Base-by-base conservation (phyloP, 2,329 filamentous ascomycete genomes). In the Raffaelea ambrosiae region DNA sequence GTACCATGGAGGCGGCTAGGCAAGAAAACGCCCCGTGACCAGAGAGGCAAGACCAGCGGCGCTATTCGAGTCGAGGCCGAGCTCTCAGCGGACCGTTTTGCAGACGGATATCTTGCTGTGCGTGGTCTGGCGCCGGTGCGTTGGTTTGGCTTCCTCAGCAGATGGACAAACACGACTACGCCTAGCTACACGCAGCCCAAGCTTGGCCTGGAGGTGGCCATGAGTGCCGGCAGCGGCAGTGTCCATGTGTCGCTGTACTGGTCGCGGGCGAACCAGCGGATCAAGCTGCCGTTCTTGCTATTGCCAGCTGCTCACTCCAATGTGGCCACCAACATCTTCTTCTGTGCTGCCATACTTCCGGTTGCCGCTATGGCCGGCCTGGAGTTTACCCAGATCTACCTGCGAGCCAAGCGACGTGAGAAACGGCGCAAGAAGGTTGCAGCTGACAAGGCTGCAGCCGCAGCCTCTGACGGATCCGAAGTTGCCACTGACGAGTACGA, bases 221-320 rank as follows among this genome's bases (percentile, higher is more conserved):
- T 73, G 33, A 66, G 65, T 44, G 48, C 46, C 10, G 49, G 52
- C 29, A 59, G 60, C 3, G 62, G 62, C 51, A 66, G 62, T 48
- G 53, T 73, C n/a, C 65, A 72, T 48, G 49, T 73, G 40, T 72
- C 69, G 10, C 57, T 71, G 2, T 71, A 73, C 59, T 72, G 69
- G 68, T 70, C 71, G 2, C 65, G 68, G 1, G 63, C 70, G 22
- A 64, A 63, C 22, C 70, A 72, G 54, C 64, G 68, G 16, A 57
- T 75, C 53, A 65, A 63, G 49, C 44, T 75, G 22, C 72, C 72
- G 2, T 52, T 75, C 22, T 55, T 72, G 26, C 43, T 54, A n/a
- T 55, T 72, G 31, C 62, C 66, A 7, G 59, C 62, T 20, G 55
- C 55, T 19, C 18, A 29, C 47, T 58, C 35, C 20, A 23, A 14